A percentile compares a stretch with the other conserved stretches of the same genome.
phyloP scores from a whole-genome alignment of 495 filamentous ascomycete species.

The Massariosphaeria phaeospora region DNA sequence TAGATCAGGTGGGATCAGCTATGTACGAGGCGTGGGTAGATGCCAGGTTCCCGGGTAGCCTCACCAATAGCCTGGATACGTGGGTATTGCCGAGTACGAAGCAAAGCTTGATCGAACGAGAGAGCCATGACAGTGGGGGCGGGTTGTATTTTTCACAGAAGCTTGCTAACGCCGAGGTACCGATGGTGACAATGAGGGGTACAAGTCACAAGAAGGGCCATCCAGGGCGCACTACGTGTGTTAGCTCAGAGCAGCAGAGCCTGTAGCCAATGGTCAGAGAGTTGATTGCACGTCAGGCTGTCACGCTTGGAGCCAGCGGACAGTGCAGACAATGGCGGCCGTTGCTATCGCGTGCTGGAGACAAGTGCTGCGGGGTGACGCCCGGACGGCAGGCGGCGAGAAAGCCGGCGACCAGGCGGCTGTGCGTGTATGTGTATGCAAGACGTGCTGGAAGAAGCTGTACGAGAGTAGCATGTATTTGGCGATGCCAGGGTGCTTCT shows the following conservation, averaged over 20 bases:
- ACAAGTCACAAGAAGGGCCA: too few relatives aligned
- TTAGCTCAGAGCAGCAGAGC: neutral
- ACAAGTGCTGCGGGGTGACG: neutral
- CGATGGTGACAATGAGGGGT: conserved; percentile 20
- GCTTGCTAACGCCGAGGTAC: too few relatives aligned
- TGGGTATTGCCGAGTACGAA: neutral
- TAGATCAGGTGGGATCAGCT: conserved; percentile 1
- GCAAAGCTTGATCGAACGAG: neutral
- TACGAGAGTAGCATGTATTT: too few relatives aligned
- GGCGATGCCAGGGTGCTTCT: too few relatives aligned
- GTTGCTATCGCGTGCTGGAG: neutral
- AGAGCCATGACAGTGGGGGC: conserved; percentile 6
- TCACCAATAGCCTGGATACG: neutral
- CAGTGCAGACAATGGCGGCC: conserved; percentile 9
- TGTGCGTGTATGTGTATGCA: too few relatives aligned
- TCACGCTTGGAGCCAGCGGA: conserved; percentile 20
- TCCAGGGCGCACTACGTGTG: neutral
- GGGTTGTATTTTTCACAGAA: too few relatives aligned
- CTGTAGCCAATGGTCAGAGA: conserved; percentile 18
- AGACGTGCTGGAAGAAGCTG: too few relatives aligned
- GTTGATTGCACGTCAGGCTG: conserved; percentile 3
- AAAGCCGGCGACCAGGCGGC: too few relatives aligned
- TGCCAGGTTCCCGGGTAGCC: neutral
- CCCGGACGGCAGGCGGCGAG: conserved; percentile 1
- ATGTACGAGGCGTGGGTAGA: conserved; percentile 2